Percentiles rank a stretch among this genome's conserved stretches.
Conservation (phyloP, 2,329 filamentous ascomycete genomes). For the Calonectria pseudoturangicola region DNA sequence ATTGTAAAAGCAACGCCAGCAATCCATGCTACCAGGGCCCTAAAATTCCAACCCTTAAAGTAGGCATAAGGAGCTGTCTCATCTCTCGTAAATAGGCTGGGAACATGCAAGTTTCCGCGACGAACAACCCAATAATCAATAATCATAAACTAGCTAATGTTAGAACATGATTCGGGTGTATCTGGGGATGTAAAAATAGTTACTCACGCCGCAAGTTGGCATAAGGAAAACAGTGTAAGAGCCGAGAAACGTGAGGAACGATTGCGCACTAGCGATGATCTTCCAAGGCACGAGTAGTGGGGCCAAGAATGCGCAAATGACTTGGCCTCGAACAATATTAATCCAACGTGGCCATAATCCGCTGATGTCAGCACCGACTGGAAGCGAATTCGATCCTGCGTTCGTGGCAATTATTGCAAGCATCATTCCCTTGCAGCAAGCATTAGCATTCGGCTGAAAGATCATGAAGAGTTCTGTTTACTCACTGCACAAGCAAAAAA, state of each 20-base stretch:
- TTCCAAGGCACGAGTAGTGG: slow-evolving; percentile 17
- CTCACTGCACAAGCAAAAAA: slow-evolving; percentile 53
- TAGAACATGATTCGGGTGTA: background rate
- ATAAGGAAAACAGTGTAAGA: slow-evolving; percentile 18
- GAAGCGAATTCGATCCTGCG: slow-evolving; percentile 11
- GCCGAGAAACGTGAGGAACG: slow-evolving; percentile 7
- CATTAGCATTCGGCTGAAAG: background rate
- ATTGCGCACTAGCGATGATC: slow-evolving; percentile 18
- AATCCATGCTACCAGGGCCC: background rate
- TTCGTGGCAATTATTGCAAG: slow-evolving; percentile 22
- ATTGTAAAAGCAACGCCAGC: slow-evolving; percentile 17
- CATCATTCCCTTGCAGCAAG: background rate
- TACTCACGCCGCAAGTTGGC: slow-evolving; percentile 23
- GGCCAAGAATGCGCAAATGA: background rate
- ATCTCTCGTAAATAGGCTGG: slow-evolving; percentile 13
- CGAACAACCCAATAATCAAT: slow-evolving; percentile 17
- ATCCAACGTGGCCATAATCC: slow-evolving; percentile 22
- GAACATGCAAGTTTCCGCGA: slow-evolving; percentile 18
- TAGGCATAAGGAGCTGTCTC: background rate
- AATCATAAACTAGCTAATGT: slow-evolving; percentile 1
- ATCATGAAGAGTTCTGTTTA: background rate
- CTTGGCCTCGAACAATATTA: slow-evolving; percentile 23
- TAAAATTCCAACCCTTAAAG: slow-evolving; percentile 20
- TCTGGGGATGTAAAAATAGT: background rate
- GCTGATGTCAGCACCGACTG: slow-evolving; percentile 17